Evolutionary conservation across 1,139 yeast genomes (phyloP).

Genomic region (Arxiozyma heterogenica): DNA sequence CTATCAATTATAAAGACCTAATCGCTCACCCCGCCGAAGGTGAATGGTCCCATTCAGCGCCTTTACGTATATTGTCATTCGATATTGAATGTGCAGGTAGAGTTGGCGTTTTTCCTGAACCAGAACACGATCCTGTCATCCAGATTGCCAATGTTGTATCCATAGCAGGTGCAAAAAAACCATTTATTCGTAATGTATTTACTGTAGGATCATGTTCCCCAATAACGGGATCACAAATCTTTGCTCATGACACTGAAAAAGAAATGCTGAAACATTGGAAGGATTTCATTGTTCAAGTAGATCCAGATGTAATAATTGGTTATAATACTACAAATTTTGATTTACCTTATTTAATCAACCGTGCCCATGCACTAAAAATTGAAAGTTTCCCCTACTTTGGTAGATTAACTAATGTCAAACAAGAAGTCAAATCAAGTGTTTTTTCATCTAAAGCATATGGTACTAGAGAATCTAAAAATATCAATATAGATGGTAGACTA

Average conservation of each 20-base stretch:
- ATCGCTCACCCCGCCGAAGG: constrained; percentile 84
- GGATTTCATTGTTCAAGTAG: constrained; percentile 71
- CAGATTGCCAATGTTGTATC: constrained; percentile 95
- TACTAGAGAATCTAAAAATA: constrained; percentile 83
- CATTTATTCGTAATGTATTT: constrained; percentile 90
- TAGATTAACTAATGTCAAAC: constrained; percentile 55
- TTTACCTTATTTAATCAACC: constrained; percentile 80
- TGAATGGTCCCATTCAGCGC: constrained; percentile 89
- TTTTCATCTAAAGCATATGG: constrained; percentile 96
- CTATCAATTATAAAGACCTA: constrained; percentile 57
- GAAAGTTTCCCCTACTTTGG: constrained; percentile 79
- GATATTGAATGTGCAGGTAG: constrained; percentile 99
- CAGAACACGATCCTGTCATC: constrained; percentile 86
- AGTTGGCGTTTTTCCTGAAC: constrained; percentile 92
- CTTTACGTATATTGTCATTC: constrained; percentile 83
- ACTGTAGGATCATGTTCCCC: constrained; percentile 87
- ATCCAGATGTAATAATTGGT: constrained; percentile 96
- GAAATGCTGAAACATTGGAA: constrained; percentile 83
- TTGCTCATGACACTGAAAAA: constrained; percentile 63
- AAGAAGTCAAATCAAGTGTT: constrained; percentile 69
- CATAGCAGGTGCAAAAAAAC: constrained; percentile 61
- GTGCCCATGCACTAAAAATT: constrained; percentile 69
- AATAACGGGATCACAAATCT: constrained; percentile 87
- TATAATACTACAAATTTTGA: constrained; percentile 93
- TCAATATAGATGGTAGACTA: constrained; percentile 91